Percentiles rank a stretch among this genome's conserved stretches.
phyloP scores from a whole-genome alignment of 2,329 filamentous ascomycete species.

The Escovopsis sp. region DNA sequence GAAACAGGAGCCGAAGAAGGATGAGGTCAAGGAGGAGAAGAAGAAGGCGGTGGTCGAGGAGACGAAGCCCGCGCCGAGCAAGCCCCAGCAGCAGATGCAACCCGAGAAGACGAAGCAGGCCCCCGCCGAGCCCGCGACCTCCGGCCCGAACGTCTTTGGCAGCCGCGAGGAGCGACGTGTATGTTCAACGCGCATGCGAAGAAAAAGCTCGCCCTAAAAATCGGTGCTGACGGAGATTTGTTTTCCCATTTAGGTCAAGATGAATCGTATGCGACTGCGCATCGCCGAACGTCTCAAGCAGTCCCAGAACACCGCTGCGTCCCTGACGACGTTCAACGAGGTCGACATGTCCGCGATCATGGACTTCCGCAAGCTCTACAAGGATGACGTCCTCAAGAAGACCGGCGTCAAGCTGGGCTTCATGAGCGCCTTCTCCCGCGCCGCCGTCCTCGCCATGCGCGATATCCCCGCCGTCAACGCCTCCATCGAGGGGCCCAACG shows the following conservation, averaged over 20 bases:
- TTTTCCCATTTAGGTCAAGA: slow-evolving; percentile 59
- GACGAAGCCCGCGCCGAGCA: slow-evolving; percentile 9
- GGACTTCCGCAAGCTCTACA: slow-evolving; percentile 95
- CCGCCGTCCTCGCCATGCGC: slow-evolving; percentile 80
- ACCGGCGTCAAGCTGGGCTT: slow-evolving; percentile 97
- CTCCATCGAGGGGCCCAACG: slow-evolving; percentile 88
- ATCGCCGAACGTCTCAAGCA: slow-evolving; percentile 98
- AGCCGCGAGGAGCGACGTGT: slow-evolving; percentile 79
- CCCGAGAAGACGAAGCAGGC: slow-evolving; percentile 13
- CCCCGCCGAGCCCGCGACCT: slow-evolving; percentile 6
- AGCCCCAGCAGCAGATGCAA: slow-evolving; percentile 2
- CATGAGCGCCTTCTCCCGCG: slow-evolving; percentile 94
- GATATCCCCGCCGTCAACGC: slow-evolving; percentile 93
- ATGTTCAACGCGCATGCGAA: slow-evolving; percentile 22
- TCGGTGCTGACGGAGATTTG: too few species aligned
- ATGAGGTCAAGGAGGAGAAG: slow-evolving; percentile 5
- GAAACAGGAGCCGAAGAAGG: slow-evolving; percentile 26
- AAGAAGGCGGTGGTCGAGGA: neutral
- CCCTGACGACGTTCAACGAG: slow-evolving; percentile 96
- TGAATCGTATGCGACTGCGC: slow-evolving; percentile 98
- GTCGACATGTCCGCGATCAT: slow-evolving; percentile 97
- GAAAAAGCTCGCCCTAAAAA: too few species aligned
- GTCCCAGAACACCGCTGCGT: slow-evolving; percentile 95
- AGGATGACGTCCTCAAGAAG: slow-evolving; percentile 91
- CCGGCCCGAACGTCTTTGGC: slow-evolving; percentile 30